Base-by-base conservation (phyloP, 345 rosid species). In the Bretschneidera sinensis region DNA sequence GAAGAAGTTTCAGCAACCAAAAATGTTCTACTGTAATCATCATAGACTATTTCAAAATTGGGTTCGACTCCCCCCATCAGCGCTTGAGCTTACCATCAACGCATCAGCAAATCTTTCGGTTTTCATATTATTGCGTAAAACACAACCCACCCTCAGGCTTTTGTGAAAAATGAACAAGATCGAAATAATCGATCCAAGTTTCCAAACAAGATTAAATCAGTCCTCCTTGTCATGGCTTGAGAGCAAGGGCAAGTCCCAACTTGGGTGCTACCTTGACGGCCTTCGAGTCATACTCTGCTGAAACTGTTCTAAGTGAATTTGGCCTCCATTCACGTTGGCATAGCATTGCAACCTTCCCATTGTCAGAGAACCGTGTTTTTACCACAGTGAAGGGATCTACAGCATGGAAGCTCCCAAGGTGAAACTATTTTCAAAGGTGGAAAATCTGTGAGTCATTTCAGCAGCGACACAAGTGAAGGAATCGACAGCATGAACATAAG, bases 291-390 rank as follows among this genome's bases (percentile, higher is more conserved):
- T 76, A 80, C 74, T 89, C 97, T 0, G 86, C 88, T 2, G 97
- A 89, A 39, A 89, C 43, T 0, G 86, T 89, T 21, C 85, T 34
- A 20, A 78, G 76, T 1, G 97, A 89, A 59, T 81, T 86, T 0
- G 88, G 88, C 75, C 95, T 83, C 97, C 97, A 89, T 66, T 83
- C 91, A 24, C 69, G 81, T 69, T 89, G 91, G 59, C 71, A 78
- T 16, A 80, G 77, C 79, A 85, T 66, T 17, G 83, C 91, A 60
- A 72, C 79, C 77, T 74, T 87, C 31, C 95, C 95, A 17, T 49
- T 81, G 76, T 78, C 66, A 4, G 85, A 81, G 24, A 85, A 65
- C 35, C 91, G 76, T 0, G 91, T 63, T 70, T 86, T 86, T 31
- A 89, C 75, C 24, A 72, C 63, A 9, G 95, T 89, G 9, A 77